phyloP scores from a whole-genome alignment of 169 alveolate genomes.

The Plasmodium vivax region DNA sequence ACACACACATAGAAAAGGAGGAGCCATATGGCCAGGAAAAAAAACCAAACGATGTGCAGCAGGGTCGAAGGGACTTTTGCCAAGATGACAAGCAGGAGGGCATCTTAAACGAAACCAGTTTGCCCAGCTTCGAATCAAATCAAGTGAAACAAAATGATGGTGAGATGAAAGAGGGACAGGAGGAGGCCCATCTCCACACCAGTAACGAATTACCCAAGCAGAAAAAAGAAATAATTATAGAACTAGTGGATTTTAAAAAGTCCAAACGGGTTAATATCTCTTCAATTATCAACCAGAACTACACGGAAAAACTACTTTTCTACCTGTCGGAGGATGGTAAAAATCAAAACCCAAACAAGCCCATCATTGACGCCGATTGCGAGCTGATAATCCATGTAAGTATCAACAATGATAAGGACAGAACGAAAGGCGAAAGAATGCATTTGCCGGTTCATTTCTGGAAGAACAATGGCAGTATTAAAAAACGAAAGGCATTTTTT shows the following conservation, averaged over 20 bases:
- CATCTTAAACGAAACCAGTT: neutral
- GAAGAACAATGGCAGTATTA: conserved; percentile 25
- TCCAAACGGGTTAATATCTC: conserved; percentile 38
- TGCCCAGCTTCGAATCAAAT: neutral
- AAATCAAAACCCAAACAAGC: conserved; percentile 1
- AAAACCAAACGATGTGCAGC: neutral
- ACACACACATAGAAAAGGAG: neutral
- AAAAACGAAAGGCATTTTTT: conserved; percentile 38
- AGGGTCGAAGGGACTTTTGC: neutral
- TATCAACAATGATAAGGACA: conserved; percentile 3
- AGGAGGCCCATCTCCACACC: neutral
- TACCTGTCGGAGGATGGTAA: conserved; percentile 29
- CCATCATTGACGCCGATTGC: conserved; percentile 62
- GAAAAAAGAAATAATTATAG: conserved; percentile 27
- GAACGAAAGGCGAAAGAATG: neutral
- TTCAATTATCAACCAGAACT: conserved; percentile 11
- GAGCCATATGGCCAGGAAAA: neutral
- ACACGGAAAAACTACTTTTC: conserved; percentile 39
- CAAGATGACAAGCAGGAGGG: neutral
- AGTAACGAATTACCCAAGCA: neutral
- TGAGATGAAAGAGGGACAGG: neutral
- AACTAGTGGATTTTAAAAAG: conserved; percentile 33
- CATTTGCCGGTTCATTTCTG: conserved; percentile 29
- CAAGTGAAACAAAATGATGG: neutral
- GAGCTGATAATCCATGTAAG: conserved; percentile 46